Conservation (phyloP, 2,329 filamentous ascomycete species). For the Amylocarpus encephaloides region DNA sequence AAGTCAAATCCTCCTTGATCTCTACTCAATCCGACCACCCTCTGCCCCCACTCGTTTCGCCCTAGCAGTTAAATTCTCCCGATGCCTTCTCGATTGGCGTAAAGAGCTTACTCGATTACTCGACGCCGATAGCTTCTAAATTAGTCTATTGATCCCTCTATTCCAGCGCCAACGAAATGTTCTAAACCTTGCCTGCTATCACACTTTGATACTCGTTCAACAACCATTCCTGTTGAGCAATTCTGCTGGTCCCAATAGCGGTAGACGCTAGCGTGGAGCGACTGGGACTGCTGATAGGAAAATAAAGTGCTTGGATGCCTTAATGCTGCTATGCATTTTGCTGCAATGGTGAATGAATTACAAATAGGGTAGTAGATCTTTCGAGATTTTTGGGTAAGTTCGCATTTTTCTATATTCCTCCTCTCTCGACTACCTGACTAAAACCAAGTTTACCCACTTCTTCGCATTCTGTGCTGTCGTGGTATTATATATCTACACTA, state of each 20-base stretch:
- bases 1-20: too few species aligned
- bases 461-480: too few species aligned
- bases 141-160: conserved; percentile 40
- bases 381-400: too few species aligned
- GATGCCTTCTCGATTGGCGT: neutral
- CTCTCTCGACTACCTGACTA: too few species aligned
- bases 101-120: conserved; percentile 38
- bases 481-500: too few species aligned
- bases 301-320: conserved; percentile 32
- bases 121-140: conserved; percentile 36
- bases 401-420: too few species aligned
- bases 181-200: conserved; percentile 32
- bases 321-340: conserved; percentile 36
- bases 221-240: conserved; percentile 31
- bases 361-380: conserved; percentile 27
- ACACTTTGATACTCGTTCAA: conserved; percentile 32
- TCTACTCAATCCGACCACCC: too few species aligned
- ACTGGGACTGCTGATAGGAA: conserved; percentile 17
- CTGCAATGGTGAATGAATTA: conserved; percentile 36
- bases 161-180: conserved; percentile 39
- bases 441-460: too few species aligned
- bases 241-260: conserved; percentile 23
- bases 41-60: neutral
- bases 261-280: conserved; percentile 5
- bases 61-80: neutral